Evolutionary conservation across 441 rosid genomes (phyloP).

Genomic region (Arabidopsis lyrata): DNA sequence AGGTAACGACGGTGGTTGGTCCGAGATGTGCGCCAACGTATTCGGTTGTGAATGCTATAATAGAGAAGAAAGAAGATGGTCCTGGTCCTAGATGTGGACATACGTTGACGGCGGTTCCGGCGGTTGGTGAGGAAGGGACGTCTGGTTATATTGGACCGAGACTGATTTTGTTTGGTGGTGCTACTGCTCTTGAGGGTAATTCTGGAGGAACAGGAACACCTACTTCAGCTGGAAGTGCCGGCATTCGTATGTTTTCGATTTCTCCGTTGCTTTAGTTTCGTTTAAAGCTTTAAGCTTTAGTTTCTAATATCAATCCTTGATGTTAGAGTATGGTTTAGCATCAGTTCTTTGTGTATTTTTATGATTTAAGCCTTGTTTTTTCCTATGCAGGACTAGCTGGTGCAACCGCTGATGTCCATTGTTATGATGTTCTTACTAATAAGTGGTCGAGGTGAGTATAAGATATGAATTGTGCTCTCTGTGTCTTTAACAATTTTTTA

Average conservation of each 20-base stretch:
- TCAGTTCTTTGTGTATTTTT: neutral
- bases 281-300: slow-evolving; percentile 4
- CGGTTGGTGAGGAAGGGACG: slow-evolving; percentile 93
- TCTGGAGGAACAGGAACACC: slow-evolving; percentile 89
- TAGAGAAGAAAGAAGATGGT: slow-evolving; percentile 93
- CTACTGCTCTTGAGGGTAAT: slow-evolving; percentile 97
- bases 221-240: slow-evolving; percentile 93
- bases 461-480: neutral
- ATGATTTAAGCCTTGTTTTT: neutral
- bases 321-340: neutral
- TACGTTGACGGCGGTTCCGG: slow-evolving; percentile 90
- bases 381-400: slow-evolving; percentile 85
- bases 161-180: slow-evolving; percentile 93
- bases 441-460: slow-evolving; percentile 90
- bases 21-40: slow-evolving; percentile 93
- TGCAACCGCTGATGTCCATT: slow-evolving; percentile 98
- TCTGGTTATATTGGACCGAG: slow-evolving; percentile 85
- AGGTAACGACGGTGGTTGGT: slow-evolving; percentile 67
- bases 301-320: neutral
- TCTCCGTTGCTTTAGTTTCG: neutral
- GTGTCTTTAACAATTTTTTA: neutral
- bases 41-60: slow-evolving; percentile 75
- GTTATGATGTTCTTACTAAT: slow-evolving; percentile 88
- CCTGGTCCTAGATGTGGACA: slow-evolving; percentile 99
- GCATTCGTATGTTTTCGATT: slow-evolving; percentile 69